Conservation (phyloP, 2,329 filamentous ascomycete species). For the Macroventuria anomochaeta region DNA sequence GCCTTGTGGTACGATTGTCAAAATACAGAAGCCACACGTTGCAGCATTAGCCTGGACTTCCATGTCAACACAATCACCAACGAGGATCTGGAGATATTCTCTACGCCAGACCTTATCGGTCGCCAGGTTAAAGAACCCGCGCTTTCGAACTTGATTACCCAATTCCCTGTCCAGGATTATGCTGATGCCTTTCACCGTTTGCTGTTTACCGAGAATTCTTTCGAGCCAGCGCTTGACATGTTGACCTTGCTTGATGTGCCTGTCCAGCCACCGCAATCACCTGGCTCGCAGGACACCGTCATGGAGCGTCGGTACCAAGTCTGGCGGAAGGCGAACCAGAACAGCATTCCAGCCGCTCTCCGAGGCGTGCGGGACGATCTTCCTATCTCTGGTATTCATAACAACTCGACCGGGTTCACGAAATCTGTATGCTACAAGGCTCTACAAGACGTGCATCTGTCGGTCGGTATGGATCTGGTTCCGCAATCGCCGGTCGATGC, state of each 20-base stretch:
- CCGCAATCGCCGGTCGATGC: slow-evolving; percentile 2
- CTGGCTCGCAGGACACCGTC: background rate
- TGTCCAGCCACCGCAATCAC: background rate
- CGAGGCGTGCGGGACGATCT: background rate
- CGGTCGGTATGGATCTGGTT: slow-evolving; percentile 9
- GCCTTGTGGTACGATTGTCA: slow-evolving; percentile 22
- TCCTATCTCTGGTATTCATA: slow-evolving; percentile 1
- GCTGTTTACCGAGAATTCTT: slow-evolving; percentile 2
- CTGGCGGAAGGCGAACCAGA: background rate
- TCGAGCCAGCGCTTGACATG: slow-evolving; percentile 1
- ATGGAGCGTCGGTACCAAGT: background rate
- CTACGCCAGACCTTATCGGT: background rate
- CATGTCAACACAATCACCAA: slow-evolving; percentile 15
- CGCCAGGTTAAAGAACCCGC: background rate
- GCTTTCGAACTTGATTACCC: background rate
- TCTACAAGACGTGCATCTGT: slow-evolving; percentile 13
- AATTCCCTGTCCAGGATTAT: slow-evolving; percentile 1
- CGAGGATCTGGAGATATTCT: background rate
- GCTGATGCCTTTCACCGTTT: slow-evolving; percentile 7
- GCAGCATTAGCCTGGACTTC: slow-evolving; percentile 19
- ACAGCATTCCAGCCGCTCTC: slow-evolving; percentile 1
- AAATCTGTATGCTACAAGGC: slow-evolving; percentile 6
- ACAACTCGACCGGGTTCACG: background rate
- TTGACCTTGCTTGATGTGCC: slow-evolving; percentile 1
- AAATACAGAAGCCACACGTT: slow-evolving; percentile 8